Evolutionary conservation across 805 yeast genomes (phyloP), one percentile per base, ranked within the genome.

Genomic region (Saturnispora bothae): DNA sequence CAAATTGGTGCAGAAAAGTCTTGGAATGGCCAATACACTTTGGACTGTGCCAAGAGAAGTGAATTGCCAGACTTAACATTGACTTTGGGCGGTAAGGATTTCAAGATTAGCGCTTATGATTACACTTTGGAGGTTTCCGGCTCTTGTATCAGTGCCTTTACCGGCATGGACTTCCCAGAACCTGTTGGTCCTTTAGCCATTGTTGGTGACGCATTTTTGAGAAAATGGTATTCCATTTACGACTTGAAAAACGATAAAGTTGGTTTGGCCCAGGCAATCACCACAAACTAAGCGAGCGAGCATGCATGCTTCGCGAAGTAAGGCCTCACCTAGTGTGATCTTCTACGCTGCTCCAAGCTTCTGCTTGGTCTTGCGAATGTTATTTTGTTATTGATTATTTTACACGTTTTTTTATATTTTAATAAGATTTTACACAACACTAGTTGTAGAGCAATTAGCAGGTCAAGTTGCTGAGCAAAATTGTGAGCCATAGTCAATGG

Each of bases 171-270:
- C 59, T 76, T 92, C 77, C 97, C 97, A 38, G 84, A 78, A 53
- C 96, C 96, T 45, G 80, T 89, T 53, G 97, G 97, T 43, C 96
- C 95, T 49, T 64, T 92, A 64, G 95, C 96, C 42, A 89, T 92
- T 54, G 67, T 92, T 50, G 98, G 98, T 58, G 98, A 92, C 58
- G 89, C 97, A 13, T 92, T 92, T 80, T 75, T 92, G 65, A 84
- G 98, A 70, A 82, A 71, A 58, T 89, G 77, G 70, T 92, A 92
- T 72, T 85, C 96, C 18, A 73, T 92, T 49, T 92, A 92, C 64
- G 97, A 92, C 61, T 61, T 89, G 54, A 85, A 83, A 56, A 76
- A 78, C 61, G 69, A 89, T 60, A 94, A 95, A 36, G 96, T 92
- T 54, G 97, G 97, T 53, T 78, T 92, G 61, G 98, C 97, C 36